These are phyloP conservation scores for Hypocrella siamensis DNA, from an alignment of 2,329 filamentous ascomycete species.

Conservation along the genomic window DNA sequence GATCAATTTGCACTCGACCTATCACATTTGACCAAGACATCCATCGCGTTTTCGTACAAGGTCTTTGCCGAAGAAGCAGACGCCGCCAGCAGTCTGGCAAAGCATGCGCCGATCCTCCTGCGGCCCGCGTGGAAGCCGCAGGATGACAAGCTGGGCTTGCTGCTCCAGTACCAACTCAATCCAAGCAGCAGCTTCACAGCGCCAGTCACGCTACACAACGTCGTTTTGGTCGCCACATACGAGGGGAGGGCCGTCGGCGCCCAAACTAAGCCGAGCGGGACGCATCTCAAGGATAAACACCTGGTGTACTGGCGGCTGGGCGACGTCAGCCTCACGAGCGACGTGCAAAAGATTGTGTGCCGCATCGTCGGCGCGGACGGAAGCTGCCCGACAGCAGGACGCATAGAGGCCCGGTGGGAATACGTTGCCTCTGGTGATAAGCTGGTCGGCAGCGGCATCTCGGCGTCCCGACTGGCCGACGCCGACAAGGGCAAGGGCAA, in stretches of 20 bases:
- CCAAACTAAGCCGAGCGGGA: conserved; percentile 67
- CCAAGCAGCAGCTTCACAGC: conserved; percentile 37
- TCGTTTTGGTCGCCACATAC: conserved; percentile 58
- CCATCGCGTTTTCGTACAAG: conserved; percentile 85
- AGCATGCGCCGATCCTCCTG: conserved; percentile 58
- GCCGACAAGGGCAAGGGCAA: conserved; percentile 38
- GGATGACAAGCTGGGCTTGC: conserved; percentile 69
- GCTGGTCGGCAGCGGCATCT: conserved; percentile 43
- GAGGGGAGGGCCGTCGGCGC: conserved; percentile 52
- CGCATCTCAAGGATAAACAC: conserved; percentile 60
- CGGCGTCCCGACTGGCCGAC: conserved; percentile 37
- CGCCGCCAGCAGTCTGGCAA: conserved; percentile 21
- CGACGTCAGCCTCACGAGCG: conserved; percentile 52
- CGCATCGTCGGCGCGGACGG: conserved; percentile 61
- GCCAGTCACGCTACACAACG: conserved; percentile 44
- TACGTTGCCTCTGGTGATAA: conserved; percentile 25
- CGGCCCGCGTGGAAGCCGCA: conserved; percentile 71
- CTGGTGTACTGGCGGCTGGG: conserved; percentile 69
- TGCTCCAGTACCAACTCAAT: conserved; percentile 75
- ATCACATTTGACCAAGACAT: conserved; percentile 54
- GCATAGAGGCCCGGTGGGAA: conserved; percentile 76
- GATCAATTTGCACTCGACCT: conserved; percentile 72
- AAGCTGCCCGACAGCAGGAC: conserved; percentile 54
- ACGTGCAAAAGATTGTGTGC: conserved; percentile 65
- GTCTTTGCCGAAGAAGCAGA: conserved; percentile 53